Evolutionary conservation across 805 yeast genomes (phyloP).

Genomic region (Saccharomycopsis sp.): DNA sequence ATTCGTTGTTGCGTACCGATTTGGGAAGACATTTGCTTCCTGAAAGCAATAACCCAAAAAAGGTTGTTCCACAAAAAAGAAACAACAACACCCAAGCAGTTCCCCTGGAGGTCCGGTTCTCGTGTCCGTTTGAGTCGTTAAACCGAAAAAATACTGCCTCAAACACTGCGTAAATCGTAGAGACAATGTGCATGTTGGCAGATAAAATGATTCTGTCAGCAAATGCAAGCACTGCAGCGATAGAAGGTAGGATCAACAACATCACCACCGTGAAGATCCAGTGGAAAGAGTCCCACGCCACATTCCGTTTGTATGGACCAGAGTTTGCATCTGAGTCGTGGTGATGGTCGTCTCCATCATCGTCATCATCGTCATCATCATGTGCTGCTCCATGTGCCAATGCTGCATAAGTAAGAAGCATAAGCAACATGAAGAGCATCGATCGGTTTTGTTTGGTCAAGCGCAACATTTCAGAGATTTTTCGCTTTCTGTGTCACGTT

Average conservation of each 20-base stretch:
- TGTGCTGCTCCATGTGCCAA: background rate
- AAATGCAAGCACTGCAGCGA: slow-evolving; percentile 47
- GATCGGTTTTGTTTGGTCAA: background rate
- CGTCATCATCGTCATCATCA: slow-evolving; percentile 1
- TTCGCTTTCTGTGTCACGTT: background rate
- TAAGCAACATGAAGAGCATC: background rate
- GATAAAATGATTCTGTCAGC: slow-evolving; percentile 45
- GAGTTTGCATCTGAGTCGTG: background rate
- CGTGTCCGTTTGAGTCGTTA: slow-evolving; percentile 60
- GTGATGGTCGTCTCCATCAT: background rate
- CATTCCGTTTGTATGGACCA: slow-evolving; percentile 27
- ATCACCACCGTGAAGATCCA: slow-evolving; percentile 49
- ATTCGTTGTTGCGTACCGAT: slow-evolving; percentile 30
- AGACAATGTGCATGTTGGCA: slow-evolving; percentile 38
- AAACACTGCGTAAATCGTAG: slow-evolving; percentile 44
- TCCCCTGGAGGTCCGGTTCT: slow-evolving; percentile 60
- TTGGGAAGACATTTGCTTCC: slow-evolving; percentile 41
- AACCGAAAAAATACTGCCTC: slow-evolving; percentile 55
- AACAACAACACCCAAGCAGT: slow-evolving; percentile 57
- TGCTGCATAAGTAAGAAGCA: background rate
- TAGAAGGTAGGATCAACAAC: slow-evolving; percentile 48
- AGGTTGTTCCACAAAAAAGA: slow-evolving; percentile 40
- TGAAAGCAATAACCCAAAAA: slow-evolving; percentile 48
- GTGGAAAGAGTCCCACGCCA: slow-evolving; percentile 53
- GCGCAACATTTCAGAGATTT: background rate